Evolutionary conservation across 768 basidiomycete genomes (phyloP).

Genomic region (Phaffia tasmanica): DNA sequence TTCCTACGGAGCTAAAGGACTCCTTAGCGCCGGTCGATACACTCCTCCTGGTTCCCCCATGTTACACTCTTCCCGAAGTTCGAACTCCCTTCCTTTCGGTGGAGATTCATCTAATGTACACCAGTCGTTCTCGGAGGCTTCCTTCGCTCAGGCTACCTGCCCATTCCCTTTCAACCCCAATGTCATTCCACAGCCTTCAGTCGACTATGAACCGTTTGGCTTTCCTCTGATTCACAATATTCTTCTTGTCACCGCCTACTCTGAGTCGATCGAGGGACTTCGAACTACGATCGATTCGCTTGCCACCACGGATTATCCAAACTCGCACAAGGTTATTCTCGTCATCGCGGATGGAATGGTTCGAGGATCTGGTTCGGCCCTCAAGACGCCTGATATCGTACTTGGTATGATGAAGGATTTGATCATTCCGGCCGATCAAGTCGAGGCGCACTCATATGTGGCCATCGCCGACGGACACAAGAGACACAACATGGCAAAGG

Average conservation of each 20-base stretch:
- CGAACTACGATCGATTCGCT: conserved; percentile 96
- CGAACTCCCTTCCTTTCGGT: conserved; percentile 54
- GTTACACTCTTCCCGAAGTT: conserved; percentile 66
- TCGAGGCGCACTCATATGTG: conserved; percentile 89
- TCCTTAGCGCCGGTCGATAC: conserved; percentile 43
- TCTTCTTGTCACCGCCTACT: conserved; percentile 95
- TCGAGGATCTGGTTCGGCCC: conserved; percentile 77
- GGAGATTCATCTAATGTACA: conserved; percentile 43
- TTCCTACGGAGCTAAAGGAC: conserved; percentile 40
- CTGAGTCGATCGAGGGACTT: conserved; percentile 89
- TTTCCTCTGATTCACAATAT: conserved; percentile 90
- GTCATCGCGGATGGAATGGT: conserved; percentile 98
- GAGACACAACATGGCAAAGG: conserved; percentile 97
- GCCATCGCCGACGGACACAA: conserved; percentile 99
- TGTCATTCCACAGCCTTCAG: conserved; percentile 83
- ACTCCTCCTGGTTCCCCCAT: conserved; percentile 61
- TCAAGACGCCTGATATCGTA: conserved; percentile 89
- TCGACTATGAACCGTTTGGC: conserved; percentile 87
- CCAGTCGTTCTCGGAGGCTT: conserved; percentile 27
- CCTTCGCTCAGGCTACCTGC: conserved; percentile 44
- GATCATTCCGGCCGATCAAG: conserved; percentile 63
- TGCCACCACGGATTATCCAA: conserved; percentile 96
- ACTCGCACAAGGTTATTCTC: conserved; percentile 88
- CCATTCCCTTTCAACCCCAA: conserved; percentile 74
- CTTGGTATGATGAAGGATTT: conserved; percentile 96